Conservation (phyloP, 345 rosid species). For the Brassica incana region DNA sequence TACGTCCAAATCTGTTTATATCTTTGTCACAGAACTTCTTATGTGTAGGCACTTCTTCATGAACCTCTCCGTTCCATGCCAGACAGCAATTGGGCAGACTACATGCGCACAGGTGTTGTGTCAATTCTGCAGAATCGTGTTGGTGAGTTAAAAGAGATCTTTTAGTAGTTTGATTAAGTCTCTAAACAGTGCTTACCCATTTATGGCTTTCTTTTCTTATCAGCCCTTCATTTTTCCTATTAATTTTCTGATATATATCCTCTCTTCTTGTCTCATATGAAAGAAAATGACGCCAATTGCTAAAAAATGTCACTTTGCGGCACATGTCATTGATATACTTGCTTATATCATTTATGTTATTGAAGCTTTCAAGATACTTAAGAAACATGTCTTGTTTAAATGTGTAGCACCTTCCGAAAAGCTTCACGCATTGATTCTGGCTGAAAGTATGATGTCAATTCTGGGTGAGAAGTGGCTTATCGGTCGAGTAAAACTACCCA, state of each 20-base stretch:
- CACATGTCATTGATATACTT: slow-evolving; percentile 15
- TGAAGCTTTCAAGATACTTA: slow-evolving; percentile 30
- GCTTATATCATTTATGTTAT: slow-evolving; percentile 11
- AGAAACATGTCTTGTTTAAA: slow-evolving; percentile 24
- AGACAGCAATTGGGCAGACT: slow-evolving; percentile 56
- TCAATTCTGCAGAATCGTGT: slow-evolving; percentile 86
- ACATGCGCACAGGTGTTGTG: slow-evolving; percentile 66
- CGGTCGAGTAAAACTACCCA: slow-evolving; percentile 51
- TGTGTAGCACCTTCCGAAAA: slow-evolving; percentile 76
- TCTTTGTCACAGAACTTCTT: slow-evolving; percentile 16
- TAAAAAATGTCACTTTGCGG: not conserved
- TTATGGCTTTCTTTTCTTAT: not conserved
- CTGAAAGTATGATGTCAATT: slow-evolving; percentile 65
- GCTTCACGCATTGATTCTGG: slow-evolving; percentile 78
- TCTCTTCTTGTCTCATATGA: slow-evolving; percentile 1
- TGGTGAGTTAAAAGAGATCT: slow-evolving; percentile 51
- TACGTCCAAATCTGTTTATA: not conserved
- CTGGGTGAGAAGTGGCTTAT: slow-evolving; percentile 79
- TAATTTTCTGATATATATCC: not conserved
- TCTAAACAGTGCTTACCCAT: not conserved
- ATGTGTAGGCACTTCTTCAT: slow-evolving; percentile 54
- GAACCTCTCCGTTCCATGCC: slow-evolving; percentile 54
- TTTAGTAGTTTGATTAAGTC: slow-evolving; percentile 9
- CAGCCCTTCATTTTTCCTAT: not conserved
- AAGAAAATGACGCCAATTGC: not conserved